Evolutionary conservation across 208 protist genomes (phyloP).

Genomic region (Leishmania mexicana): DNA sequence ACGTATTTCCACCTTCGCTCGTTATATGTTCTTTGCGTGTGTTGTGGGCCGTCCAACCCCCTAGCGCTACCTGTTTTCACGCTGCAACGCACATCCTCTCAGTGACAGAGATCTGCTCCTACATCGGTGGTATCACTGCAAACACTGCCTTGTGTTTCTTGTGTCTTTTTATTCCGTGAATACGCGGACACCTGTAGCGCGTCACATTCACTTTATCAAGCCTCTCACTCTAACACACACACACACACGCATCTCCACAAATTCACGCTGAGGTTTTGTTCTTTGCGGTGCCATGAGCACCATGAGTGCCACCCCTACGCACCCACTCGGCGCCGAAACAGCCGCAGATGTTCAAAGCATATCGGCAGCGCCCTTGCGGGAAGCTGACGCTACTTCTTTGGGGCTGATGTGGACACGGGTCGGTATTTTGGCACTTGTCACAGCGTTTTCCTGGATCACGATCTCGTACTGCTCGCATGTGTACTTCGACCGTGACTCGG

Average conservation of each 20-base stretch:
- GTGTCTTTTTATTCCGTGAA: neutral
- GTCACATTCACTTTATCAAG: neutral
- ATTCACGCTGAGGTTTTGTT: neutral
- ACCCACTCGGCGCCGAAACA: neutral
- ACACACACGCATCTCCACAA: neutral
- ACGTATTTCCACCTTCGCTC: neutral
- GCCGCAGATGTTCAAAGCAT: neutral
- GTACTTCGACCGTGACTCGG: slow-evolving; percentile 75
- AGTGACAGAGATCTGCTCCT: neutral
- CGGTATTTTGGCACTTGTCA: slow-evolving; percentile 51
- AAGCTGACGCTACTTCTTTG: neutral
- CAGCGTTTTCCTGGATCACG: slow-evolving; percentile 58
- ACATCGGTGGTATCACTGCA: neutral
- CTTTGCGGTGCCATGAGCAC: neutral
- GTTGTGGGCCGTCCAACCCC: neutral
- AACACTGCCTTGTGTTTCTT: neutral
- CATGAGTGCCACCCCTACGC: neutral
- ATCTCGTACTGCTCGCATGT: slow-evolving; percentile 68
- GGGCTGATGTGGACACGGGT: slow-evolving; percentile 49
- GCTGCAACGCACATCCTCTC: neutral
- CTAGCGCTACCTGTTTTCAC: neutral
- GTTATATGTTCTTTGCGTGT: neutral
- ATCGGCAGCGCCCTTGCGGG: neutral
- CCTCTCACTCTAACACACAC: neutral
- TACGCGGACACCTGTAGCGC: neutral